Base-by-base conservation (phyloP, 2,329 filamentous ascomycete genomes). In the Pestalotiopsis sp. region DNA sequence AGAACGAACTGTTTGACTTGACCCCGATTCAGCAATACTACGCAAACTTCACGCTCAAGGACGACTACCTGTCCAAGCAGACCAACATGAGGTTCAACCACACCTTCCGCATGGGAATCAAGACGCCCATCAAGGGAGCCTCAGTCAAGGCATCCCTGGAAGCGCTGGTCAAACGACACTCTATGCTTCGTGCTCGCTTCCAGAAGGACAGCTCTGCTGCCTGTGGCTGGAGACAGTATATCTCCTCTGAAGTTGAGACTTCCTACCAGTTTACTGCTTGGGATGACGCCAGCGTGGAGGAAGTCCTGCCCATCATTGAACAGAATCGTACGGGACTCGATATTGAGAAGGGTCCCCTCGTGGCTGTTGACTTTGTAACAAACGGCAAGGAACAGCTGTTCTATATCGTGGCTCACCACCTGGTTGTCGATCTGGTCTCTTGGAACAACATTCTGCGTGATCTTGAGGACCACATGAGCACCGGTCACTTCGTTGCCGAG, bases 381-480 rank as follows among this genome's bases (percentile, higher is more conserved):
- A n/a, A 60, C 57, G 25, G 67, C 1, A 68, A 69, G 4, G 36
- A 71, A 9, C 78, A 78, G 52, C 58, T 74, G 1, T 61, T 81
- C 0, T 79, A 78, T 7, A 62, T 83, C 13, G 72, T 76, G 4
- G 77, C 75, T 2, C 80, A 82, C 17, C 81, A 83, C 67, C 71
- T 82, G 0, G 76, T 81, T 1, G 77, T 85, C 12, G 83, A 85
- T 65, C 72, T 85, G 3, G 81, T 85, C 0, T 83, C 82, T 0
- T 86, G 84, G 84, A 76, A 81, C 13, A 77, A 82, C 3, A 75
- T 85, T 2, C 72, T 84, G 0, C 78, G 82, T 41, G 83, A 86
- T 59, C 73, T 85, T 0, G 83, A 85, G 67, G 75, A 77, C 4
- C 70, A 81, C 1, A 73, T 85, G 4, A 74, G 78, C 7, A 66